Base-by-base conservation (phyloP, 345 rosid genomes). In the Lepidium aucheri region DNA sequence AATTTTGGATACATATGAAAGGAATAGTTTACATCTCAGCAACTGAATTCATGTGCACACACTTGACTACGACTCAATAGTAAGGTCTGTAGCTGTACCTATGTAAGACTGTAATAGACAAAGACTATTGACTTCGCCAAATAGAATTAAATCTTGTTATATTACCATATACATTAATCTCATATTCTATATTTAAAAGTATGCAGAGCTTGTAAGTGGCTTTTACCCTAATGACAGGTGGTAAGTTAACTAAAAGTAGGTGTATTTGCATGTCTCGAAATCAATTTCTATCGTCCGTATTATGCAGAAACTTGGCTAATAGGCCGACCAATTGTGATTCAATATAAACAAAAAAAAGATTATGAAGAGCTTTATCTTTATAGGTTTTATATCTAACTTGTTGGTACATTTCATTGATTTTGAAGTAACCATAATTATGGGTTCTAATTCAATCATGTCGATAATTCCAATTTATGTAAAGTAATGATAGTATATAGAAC, bases 71-170 rank as follows among this genome's bases (percentile, higher is more conserved):
- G 61, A 69, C 61, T 59, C 42, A 8, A 41, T 30, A 50, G 54
- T 70, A 43, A 14, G 49, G 30, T 26, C 30, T 40, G 65, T 7
- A 71, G 30, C 49, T 42, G 74, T 60, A 42, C 52, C 61, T 44
- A 69, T 18, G 61, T 22, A 61, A 42, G 47, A 36, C 35, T 54
- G 32, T 42, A 44, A 26, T 44, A 55, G 36, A 63, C 46, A 62
- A 60, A 53, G 69, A 63, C 75, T 8, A 38, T 54, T 45, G 43
- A 26, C 63, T 62, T 70, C 7, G 28, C 75, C 74, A 61, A 24
- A 41, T 17, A 61, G 39, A 51, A 53, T 26, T 26, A 26, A 26
- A 26, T 26, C 6, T 24, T 26, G 0, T 26, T 26, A 26, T 4
- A 26, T 26, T 26, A 26, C 5, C 30, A 26, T 26, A 26, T 4